phyloP scores from a whole-genome alignment of 352 stramenopile genomes.

The Phytophthora fragariae region DNA sequence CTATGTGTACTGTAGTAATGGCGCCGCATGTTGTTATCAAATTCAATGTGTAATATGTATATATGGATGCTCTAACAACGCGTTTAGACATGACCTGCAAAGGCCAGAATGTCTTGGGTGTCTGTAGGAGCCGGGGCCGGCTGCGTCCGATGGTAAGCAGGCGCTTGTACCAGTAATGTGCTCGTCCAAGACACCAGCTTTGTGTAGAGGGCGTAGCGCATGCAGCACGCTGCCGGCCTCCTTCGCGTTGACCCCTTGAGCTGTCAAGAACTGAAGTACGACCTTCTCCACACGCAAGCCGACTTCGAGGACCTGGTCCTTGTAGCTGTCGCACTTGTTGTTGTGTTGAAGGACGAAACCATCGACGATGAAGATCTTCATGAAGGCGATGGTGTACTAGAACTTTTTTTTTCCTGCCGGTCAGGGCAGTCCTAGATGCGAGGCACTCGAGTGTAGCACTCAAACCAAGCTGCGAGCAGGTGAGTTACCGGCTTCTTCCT shows the following conservation, averaged over 20 bases:
- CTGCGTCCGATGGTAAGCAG: constrained; percentile 10
- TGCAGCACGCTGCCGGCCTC: constrained; percentile 6
- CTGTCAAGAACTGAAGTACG: constrained; percentile 11
- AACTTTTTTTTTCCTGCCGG: constrained; percentile 26
- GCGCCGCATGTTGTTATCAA: no score
- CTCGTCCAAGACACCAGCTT: background rate
- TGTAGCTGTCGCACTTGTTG: constrained; percentile 3
- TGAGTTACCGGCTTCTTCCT: constrained; percentile 7
- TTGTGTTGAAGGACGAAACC: constrained; percentile 15
- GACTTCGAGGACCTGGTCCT: constrained; percentile 7
- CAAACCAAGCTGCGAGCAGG: constrained; percentile 15
- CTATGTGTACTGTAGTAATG: no score
- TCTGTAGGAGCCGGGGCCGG: constrained; percentile 4
- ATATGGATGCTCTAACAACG: no score
- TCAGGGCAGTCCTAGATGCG: constrained; percentile 6
- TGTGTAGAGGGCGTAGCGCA: constrained; percentile 11
- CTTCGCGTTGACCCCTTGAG: background rate
- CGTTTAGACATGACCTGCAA: constrained; percentile 2
- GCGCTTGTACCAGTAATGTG: constrained; percentile 10
- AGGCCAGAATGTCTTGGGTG: constrained; percentile 7
- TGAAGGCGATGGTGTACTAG: constrained; percentile 20
- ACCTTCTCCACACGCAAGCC: background rate
- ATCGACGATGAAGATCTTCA: constrained; percentile 26
- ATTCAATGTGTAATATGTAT: no score
- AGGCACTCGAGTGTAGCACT: constrained; percentile 18